Evolutionary conservation across 192 early-diverging fungal genomes (phyloP).

Genomic region (Chytriomyces hyalinus): DNA sequence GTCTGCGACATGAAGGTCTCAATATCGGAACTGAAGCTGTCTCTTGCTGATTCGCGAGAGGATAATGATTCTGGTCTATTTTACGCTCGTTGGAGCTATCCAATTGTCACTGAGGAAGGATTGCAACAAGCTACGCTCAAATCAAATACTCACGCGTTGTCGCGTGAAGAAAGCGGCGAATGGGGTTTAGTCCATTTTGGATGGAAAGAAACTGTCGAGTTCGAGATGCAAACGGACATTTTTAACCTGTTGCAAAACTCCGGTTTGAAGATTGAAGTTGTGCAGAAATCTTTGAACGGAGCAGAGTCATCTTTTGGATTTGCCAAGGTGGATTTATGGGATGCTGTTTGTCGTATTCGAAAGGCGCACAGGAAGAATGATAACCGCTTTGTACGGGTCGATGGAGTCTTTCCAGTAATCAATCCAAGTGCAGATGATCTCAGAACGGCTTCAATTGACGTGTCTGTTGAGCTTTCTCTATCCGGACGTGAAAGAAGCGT

Average conservation of each 20-base stretch:
- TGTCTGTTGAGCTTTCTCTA: neutral
- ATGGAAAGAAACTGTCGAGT: neutral
- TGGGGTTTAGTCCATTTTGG: no score
- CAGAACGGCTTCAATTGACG: slow-evolving; percentile 2
- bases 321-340: slow-evolving; percentile 37
- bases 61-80: neutral
- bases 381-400: neutral
- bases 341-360: slow-evolving; percentile 19
- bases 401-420: slow-evolving; percentile 37
- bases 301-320: slow-evolving; percentile 14
- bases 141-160: neutral
- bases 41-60: neutral
- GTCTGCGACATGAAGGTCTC: slow-evolving; percentile 17
- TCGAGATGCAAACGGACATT: slow-evolving; percentile 10
- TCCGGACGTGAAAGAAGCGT: neutral
- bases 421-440: slow-evolving; percentile 31
- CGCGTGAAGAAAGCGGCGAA: no score
- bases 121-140: neutral
- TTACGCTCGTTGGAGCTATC: slow-evolving; percentile 22
- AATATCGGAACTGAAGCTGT: neutral
- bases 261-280: slow-evolving; percentile 22
- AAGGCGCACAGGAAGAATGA: slow-evolving; percentile 24
- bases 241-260: neutral
- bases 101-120: neutral
- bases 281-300: neutral